Conservation (phyloP, 177 flowering plant genomes). For the Vitis hybrid region DNA sequence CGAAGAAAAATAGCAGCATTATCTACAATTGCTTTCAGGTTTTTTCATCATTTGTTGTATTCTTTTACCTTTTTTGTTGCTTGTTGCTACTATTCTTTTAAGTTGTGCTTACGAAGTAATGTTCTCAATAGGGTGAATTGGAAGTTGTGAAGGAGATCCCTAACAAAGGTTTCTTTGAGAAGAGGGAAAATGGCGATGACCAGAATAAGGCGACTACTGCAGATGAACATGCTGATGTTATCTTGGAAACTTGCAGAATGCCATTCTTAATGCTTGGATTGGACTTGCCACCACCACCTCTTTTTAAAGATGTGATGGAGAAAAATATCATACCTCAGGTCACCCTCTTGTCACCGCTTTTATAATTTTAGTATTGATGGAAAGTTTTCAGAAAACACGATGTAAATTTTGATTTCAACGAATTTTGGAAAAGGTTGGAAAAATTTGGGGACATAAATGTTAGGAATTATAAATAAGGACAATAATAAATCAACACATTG, state of each 20-base stretch:
- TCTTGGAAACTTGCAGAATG: constrained; percentile 70
- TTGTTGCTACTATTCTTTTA: background rate
- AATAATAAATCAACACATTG: too few relatives aligned
- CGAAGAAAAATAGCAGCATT: constrained; percentile 62
- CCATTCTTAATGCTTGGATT: constrained; percentile 96
- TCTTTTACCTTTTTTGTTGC: background rate
- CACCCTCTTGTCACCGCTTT: too few relatives aligned
- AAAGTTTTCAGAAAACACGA: too few relatives aligned
- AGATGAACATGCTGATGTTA: constrained; percentile 26
- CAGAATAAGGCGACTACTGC: constrained; percentile 33
- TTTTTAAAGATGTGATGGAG: constrained; percentile 95
- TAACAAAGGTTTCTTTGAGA: constrained; percentile 42
- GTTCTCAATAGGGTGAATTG: constrained; percentile 70
- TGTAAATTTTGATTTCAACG: too few relatives aligned
- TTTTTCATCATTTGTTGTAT: background rate
- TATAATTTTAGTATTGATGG: too few relatives aligned
- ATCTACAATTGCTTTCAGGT: constrained; percentile 96
- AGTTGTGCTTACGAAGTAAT: constrained; percentile 11
- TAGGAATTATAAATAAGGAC: too few relatives aligned
- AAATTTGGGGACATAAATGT: too few relatives aligned
- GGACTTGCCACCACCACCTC: constrained; percentile 98
- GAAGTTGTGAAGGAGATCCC: constrained; percentile 88
- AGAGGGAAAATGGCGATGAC: constrained; percentile 52
- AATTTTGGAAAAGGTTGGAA: too few relatives aligned
- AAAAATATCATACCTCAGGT: constrained; percentile 98